Conservation (phyloP, 257 asterid species). For the Vinca minor region DNA sequence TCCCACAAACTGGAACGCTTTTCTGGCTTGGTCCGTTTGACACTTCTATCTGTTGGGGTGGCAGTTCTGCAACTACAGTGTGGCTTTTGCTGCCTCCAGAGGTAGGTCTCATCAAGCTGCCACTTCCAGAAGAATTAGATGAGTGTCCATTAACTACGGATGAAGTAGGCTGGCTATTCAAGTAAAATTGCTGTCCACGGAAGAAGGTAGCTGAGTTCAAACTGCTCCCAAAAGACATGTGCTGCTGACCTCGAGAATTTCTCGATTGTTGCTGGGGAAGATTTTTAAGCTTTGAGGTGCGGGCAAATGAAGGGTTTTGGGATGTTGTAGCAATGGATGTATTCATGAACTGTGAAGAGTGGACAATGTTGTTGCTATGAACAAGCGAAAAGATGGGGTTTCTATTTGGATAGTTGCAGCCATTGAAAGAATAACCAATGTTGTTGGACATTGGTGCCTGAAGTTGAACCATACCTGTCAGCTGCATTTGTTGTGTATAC, state of each 20-base stretch:
- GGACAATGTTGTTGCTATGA: conserved; percentile 15
- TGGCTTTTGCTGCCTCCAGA: conserved; percentile 11
- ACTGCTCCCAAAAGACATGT: conserved; percentile 22
- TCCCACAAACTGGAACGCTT: conserved; percentile 35
- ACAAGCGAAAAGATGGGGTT: conserved; percentile 10
- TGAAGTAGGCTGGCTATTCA: conserved; percentile 14
- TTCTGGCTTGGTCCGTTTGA: conserved; percentile 31
- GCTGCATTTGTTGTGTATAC: conserved; percentile 29
- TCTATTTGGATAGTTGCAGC: conserved; percentile 11
- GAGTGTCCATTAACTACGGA: not conserved
- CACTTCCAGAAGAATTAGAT: not conserved
- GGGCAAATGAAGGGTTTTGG: conserved; percentile 13
- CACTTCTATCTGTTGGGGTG: conserved; percentile 20
- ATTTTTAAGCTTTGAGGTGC: conserved; percentile 10
- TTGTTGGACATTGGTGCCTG: conserved; percentile 16
- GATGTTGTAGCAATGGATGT: conserved; percentile 14
- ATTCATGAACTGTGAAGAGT: conserved; percentile 20
- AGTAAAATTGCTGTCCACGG: conserved; percentile 23
- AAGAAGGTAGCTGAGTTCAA: conserved; percentile 15
- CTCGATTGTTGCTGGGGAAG: conserved; percentile 23
- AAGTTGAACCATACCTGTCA: conserved; percentile 17
- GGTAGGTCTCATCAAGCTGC: conserved; percentile 13
- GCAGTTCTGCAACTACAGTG: conserved; percentile 8
- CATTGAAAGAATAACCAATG: conserved; percentile 17
- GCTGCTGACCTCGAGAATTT: conserved; percentile 30